These are phyloP conservation scores for Bruguiera sexangula DNA, from an alignment of 345 rosid genomes.

Conservation along the genomic window DNA sequence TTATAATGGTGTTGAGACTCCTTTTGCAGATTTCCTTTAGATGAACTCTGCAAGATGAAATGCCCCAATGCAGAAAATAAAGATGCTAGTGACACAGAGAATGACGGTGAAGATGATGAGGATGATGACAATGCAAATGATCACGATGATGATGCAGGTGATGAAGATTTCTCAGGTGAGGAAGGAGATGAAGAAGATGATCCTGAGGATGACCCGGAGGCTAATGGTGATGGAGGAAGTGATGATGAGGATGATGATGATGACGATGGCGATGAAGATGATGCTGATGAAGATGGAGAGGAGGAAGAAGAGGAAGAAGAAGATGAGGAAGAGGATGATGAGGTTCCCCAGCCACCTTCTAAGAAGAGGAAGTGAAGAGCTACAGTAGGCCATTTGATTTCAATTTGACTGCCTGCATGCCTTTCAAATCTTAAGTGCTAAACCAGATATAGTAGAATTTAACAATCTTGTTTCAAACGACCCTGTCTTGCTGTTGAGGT, in stretches of 20 bases:
- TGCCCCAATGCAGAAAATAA: constrained; percentile 39
- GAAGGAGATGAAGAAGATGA: constrained; percentile 50
- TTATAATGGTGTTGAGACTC: constrained; percentile 1
- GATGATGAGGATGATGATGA: constrained; percentile 50
- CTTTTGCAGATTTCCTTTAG: constrained; percentile 39
- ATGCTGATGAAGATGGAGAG: constrained; percentile 28
- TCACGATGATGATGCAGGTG: constrained; percentile 39
- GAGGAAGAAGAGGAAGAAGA: constrained; percentile 37
- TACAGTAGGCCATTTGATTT: background rate
- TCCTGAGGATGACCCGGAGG: constrained; percentile 57
- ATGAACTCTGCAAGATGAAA: constrained; percentile 37
- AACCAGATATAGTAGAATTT: constrained; percentile 21
- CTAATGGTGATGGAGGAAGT: constrained; percentile 51
- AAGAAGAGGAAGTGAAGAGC: constrained; percentile 62
- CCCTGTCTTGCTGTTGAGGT: constrained; percentile 5
- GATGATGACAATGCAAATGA: constrained; percentile 34
- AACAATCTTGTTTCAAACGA: constrained; percentile 1
- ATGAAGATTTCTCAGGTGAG: constrained; percentile 54
- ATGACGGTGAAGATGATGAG: constrained; percentile 41
- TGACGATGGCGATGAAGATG: constrained; percentile 33
- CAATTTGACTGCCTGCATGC: background rate
- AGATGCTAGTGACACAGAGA: constrained; percentile 54
- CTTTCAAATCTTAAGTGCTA: background rate
- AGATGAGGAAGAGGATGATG: constrained; percentile 42
- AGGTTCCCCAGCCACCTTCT: constrained; percentile 53